A percentile compares a stretch with the other conserved stretches of the same genome.
phyloP scores from a whole-genome alignment of 768 basidiomycete genomes.

The Auriscalpium microsporum region DNA sequence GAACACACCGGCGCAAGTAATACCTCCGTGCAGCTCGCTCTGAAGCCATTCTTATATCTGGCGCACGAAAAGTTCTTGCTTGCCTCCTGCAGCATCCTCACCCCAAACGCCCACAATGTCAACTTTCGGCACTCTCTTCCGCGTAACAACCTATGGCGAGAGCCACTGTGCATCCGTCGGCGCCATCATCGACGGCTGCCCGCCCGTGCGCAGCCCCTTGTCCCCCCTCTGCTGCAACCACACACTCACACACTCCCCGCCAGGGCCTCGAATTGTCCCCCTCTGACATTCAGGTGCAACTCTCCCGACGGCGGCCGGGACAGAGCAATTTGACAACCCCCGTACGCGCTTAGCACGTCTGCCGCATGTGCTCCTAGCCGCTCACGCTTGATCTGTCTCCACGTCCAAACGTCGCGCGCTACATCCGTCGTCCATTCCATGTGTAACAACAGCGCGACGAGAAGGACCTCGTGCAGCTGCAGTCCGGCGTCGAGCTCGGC shows the following conservation, averaged over 20 bases:
- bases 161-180: slow-evolving; percentile 96
- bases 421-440: not conserved
- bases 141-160: slow-evolving; percentile 97
- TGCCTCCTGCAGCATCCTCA: not conserved
- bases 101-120: slow-evolving; percentile 52
- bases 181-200: slow-evolving; percentile 95
- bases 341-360: slow-evolving; percentile 35
- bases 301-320: slow-evolving; percentile 86
- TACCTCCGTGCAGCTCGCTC: too few species aligned
- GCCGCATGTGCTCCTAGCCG: too few species aligned
- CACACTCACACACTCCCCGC: not conserved
- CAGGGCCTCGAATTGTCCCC: slow-evolving; percentile 79
- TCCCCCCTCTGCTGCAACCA: not conserved
- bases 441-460: slow-evolving; percentile 71
- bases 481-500: slow-evolving; percentile 90
- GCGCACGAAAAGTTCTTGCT: too few species aligned
- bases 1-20: too few species aligned
- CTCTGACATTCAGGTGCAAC: slow-evolving; percentile 83
- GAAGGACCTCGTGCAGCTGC: slow-evolving; percentile 87
- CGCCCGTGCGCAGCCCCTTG: slow-evolving; percentile 55
- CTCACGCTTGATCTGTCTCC: not conserved
- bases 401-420: not conserved
- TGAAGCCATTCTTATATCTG: too few species aligned
- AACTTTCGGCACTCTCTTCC: slow-evolving; percentile 83
- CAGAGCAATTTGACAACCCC: slow-evolving; percentile 97